Evolutionary conservation across 1,139 yeast species (phyloP), one percentile per base, ranked within the genome.

Genomic region (Saccharomyces hybrid): DNA sequence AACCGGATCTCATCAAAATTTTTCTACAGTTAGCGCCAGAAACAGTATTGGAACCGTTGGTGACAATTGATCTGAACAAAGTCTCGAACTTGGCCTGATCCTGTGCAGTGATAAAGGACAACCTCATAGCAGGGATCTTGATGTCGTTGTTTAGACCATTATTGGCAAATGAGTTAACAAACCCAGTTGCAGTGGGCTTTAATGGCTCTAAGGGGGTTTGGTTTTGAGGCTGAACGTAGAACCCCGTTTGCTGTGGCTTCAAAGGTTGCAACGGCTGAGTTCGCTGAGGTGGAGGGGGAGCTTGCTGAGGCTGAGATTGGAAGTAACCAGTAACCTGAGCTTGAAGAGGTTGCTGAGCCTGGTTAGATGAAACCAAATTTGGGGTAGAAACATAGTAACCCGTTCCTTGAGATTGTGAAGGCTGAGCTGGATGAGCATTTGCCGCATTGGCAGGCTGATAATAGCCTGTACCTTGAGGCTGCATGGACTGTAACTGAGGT

Each of bases 11-110:
- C 73, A 89, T 76, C 62, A 93, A 76, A 56, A 93, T 86, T 56
- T 82, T 82, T 62, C 93, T 81, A 23, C 97, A 96, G 9, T 85
- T 75, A 51, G 84, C 87, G 3, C 96, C 96, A 42, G 81, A 76
- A 55, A 90, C 80, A 5, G 96, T 81, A 62, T 78, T 85, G 54
- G 90, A 95, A 23, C 91, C 88, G 41, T 78, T 75, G n/a, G 87
- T 81, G 34, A 89, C 88, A 5, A 88, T 84, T 5, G 88, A 79
- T 58, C 90, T 75, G 68, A 91, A 93, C 60, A 93, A 76, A 62
- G 83, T 83, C 68, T 88, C 96, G 66, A 88, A 93, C 70, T 88
- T 86, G 57, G 78, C 78, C 73, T 93, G 98, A 69, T 90, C 98
- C 46, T 82, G 82, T 23, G 87, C 84, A 3, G 95, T 83, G 60